A percentile compares a stretch with the other conserved stretches of the same genome.
These are phyloP conservation scores for Trametes gibbosa DNA, from an alignment of 768 basidiomycete genomes.

Conservation along the genomic window DNA sequence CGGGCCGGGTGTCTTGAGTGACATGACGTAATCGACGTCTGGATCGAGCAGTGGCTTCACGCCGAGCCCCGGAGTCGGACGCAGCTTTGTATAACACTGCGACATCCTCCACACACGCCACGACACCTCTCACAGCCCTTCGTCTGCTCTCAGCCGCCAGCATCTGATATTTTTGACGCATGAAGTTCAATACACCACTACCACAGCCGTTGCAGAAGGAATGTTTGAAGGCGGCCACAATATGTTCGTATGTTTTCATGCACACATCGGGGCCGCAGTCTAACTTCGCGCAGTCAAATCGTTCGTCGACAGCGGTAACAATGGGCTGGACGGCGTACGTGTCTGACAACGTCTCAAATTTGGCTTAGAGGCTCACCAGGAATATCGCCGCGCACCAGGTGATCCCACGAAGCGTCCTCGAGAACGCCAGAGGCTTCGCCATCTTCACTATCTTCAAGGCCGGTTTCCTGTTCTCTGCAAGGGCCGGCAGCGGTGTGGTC, in stretches of 20 bases:
- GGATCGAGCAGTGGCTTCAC: not conserved
- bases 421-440: conserved; percentile 75
- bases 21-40: conserved; percentile 15
- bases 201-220: conserved; percentile 73
- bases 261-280: conserved; percentile 3
- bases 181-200: conserved; percentile 51
- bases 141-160: not conserved
- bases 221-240: conserved; percentile 84
- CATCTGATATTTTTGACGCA: conserved; percentile 21
- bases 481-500: conserved; percentile 85
- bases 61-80: not conserved
- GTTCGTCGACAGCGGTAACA: conserved; percentile 78
- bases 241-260: conserved; percentile 51
- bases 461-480: conserved; percentile 64
- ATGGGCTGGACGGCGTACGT: conserved; percentile 78
- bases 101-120: not conserved
- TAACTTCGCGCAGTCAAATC: conserved; percentile 57
- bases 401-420: conserved; percentile 53
- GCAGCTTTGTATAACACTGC: not conserved
- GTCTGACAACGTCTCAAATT: conserved; percentile 7
- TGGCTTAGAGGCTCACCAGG: not conserved
- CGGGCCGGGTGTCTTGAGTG: not conserved
- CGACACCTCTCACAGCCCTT: not conserved
- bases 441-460: conserved; percentile 86
- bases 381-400: conserved; percentile 34